Base-by-base conservation (phyloP, 2,329 filamentous ascomycete genomes). In the Alternaria arbusti region DNA sequence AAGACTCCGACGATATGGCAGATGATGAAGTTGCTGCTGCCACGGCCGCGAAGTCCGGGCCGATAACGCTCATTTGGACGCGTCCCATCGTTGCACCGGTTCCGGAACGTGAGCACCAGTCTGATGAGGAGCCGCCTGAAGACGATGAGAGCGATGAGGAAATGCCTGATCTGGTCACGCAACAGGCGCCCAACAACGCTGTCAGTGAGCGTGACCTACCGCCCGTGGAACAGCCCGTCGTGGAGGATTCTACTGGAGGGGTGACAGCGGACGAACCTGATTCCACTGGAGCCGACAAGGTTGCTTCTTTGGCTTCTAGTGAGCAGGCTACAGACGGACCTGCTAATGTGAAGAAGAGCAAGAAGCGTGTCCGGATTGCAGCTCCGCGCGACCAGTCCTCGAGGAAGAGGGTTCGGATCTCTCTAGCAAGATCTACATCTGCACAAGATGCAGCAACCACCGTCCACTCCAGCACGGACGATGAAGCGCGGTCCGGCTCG, bases 321-420 rank as follows among this genome's bases (percentile, higher is more conserved):
- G 23, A 22, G 44, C 28, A 32, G 11, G 13, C 52, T 25, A 23
- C 20, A 20, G 46, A 52, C 5, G 11, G 40, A n/a, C 12, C 54
- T 23, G 32, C 20, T 49, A 9, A 30, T 44, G 40, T 25, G 12
- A 43, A 44, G 15, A 67, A 68, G 32, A 25, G 57, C 20, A 71
- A 57, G 46, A 75, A 76, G 50, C 72, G 72, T 30, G 69, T 71
- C 45, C 68, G 64, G 26, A 67, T 73, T 30, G 30, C 59, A 6
- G 67, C 70, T 23, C 64, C 69, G 15, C 20, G 17, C 9, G 46
- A 58, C 17, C 46, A 64, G 25, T 43, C 40, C 26, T 47, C 64
- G 6, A 65, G 45, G 30, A 76, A 76, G 47, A 70, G 59, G 49
- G 17, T 30, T 30, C 65, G 70, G 15, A 20, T 40, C 9, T 22